A percentile compares a stretch with the other conserved stretches of the same genome.
Conservation (phyloP, 2,329 filamentous ascomycete species). For the Onygenales sp. region DNA sequence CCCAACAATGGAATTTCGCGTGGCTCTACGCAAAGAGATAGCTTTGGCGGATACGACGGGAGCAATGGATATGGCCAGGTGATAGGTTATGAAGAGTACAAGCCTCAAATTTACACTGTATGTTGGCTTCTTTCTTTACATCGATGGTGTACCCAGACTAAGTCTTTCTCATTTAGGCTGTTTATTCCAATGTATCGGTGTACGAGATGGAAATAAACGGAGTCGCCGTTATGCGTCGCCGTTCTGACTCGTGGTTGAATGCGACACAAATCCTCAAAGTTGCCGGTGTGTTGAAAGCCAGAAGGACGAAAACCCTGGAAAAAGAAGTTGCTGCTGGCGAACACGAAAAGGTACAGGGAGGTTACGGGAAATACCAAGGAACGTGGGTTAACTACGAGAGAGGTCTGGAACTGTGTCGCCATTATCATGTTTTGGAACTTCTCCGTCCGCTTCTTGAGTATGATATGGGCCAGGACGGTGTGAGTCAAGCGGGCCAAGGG, state of each 20-base stretch:
- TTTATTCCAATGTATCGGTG: conserved; percentile 62
- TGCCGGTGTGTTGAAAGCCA: conserved; percentile 92
- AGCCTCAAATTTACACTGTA: conserved; percentile 41
- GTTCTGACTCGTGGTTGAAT: conserved; percentile 93
- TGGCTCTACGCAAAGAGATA: conserved; percentile 20
- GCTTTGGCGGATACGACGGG: conserved; percentile 32
- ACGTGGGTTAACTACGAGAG: conserved; percentile 96
- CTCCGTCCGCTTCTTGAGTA: conserved; percentile 41
- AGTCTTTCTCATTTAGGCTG: conserved; percentile 5
- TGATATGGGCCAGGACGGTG: conserved; percentile 42
- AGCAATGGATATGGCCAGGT: conserved; percentile 30
- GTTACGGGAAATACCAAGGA: conserved; percentile 97
- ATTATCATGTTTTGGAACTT: conserved; percentile 48
- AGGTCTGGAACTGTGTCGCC: conserved; percentile 81
- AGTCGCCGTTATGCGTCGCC: conserved; percentile 89
- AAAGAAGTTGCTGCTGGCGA: conserved; percentile 95
- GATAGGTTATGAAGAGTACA: conserved; percentile 28
- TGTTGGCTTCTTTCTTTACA: conserved; percentile 3
- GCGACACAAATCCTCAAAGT: conserved; percentile 98
- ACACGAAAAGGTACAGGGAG: conserved; percentile 96
- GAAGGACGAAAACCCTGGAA: conserved; percentile 93
- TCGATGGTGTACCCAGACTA: background rate
- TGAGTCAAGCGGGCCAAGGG: conserved; percentile 60
- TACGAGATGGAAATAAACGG: conserved; percentile 98
- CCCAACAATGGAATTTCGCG: conserved; percentile 26